Evolutionary conservation across 2,329 filamentous ascomycete genomes (phyloP), one percentile per base, ranked within the genome.

Genomic region (Exophiala lecanii-corni): DNA sequence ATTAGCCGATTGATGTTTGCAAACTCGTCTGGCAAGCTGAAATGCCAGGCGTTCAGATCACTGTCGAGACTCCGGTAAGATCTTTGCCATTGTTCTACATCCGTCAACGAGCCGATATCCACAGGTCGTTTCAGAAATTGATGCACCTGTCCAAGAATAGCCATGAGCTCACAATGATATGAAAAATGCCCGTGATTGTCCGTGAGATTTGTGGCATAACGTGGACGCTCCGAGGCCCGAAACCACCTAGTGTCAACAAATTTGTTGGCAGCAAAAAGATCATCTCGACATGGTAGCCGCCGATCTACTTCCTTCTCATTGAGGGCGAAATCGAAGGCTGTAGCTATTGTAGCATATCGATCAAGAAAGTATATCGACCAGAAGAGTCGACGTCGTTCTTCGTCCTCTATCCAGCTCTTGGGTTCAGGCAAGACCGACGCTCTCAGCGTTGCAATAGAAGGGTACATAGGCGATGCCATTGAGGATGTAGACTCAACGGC

Each of bases 331-430:
- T 95, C 88, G 55, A 95, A 95, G 0, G 89, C 88, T 0, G 89
- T 95, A 1, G 88, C 84, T 43, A 95, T 82, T 1, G 89, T 95
- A 1, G 88, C 88, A 59, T 94, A 95, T 37, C 89, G 77, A 61
- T 96, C 89, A 4, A 96, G 73, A 9, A 95, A 68, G 59, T 94
- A 96, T 9, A 94, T 82, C 81, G 94, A 91, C 89, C 89, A 96
- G 63, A 96, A 94, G 1, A 95, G 70, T 18, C 89, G 75, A 19
- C 89, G 76, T 19, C 89, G 74, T 31, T 86, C 85, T 62, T 96
- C 89, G 49, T 95, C 89, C 60, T 95, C 89, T 43, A 94, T 84
- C 63, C 89, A 95, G 49, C 88, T 85, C 38, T 79, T 81, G 0
- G 89, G 78, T 48, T 94, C 88, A 0, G 88, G 85, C 0, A 95